Conservation (phyloP, 1,284 basidiomycete genomes). For the Trichosporon coremiiforme region DNA sequence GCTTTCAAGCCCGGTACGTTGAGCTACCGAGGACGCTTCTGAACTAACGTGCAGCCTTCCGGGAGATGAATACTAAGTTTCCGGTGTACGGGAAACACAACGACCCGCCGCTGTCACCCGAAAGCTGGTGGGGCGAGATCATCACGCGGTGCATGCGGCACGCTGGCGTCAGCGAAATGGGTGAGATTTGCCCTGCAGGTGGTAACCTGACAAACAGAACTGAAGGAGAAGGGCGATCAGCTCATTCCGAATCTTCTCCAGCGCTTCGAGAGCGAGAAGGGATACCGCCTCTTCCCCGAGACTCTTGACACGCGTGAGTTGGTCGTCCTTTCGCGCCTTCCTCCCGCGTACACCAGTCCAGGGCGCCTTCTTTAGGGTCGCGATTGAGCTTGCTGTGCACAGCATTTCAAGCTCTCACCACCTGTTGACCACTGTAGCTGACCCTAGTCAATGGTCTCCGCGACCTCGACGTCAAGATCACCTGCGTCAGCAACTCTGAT, state of each 20-base stretch:
- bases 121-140: conserved; percentile 53
- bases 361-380: too few relatives aligned
- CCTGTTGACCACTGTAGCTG: too few relatives aligned
- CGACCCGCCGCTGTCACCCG: conserved; percentile 46
- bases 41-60: conserved; percentile 44
- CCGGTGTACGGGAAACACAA: conserved; percentile 52
- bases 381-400: too few relatives aligned
- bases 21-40: too few relatives aligned
- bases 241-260: conserved; percentile 40
- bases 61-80: conserved; percentile 37
- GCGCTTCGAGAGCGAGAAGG: conserved; percentile 53
- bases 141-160: conserved; percentile 48
- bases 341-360: too few relatives aligned
- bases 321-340: neutral
- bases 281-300: conserved; percentile 53
- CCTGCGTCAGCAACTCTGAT: conserved; percentile 55
- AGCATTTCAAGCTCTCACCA: too few relatives aligned
- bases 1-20: conserved; percentile 51
- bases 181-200: conserved; percentile 27
- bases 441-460: conserved; percentile 42
- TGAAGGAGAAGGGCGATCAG: conserved; percentile 34
- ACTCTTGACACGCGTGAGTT: conserved; percentile 43
- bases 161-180: conserved; percentile 42
- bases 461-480: conserved; percentile 46
- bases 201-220: conserved; percentile 29